Percentiles rank a stretch among this genome's conserved stretches.
Conservation (phyloP, 257 asterid species). For the Scutellaria galericulata region DNA sequence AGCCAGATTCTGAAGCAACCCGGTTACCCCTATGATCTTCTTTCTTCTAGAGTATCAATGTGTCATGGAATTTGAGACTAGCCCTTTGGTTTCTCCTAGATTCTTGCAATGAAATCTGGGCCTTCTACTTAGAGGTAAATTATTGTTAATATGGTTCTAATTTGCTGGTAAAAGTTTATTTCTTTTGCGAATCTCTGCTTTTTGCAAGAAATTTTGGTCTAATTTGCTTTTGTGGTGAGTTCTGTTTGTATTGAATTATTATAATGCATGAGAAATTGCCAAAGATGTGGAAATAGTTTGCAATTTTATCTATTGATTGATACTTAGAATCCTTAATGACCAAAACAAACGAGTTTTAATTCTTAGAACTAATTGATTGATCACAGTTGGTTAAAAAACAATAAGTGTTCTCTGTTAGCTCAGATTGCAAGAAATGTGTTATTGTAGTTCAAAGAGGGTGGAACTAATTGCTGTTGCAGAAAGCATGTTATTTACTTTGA, state of each 20-base stretch:
- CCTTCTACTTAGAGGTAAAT: slow-evolving; percentile 31
- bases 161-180: slow-evolving; percentile 4
- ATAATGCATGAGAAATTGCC: slow-evolving; percentile 15
- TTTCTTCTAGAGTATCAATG: slow-evolving; percentile 16
- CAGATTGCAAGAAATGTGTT: not conserved
- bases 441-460: not conserved
- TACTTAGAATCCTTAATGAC: not conserved
- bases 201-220: slow-evolving; percentile 4
- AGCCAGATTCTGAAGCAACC: slow-evolving; percentile 42
- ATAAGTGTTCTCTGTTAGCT: no score
- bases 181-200: slow-evolving; percentile 13
- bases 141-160: not conserved
- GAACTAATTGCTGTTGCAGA: not conserved
- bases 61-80: slow-evolving; percentile 24
- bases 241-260: slow-evolving; percentile 4
- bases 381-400: not conserved
- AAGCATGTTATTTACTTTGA: not conserved
- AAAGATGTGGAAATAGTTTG: not conserved
- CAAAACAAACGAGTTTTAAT: not conserved
- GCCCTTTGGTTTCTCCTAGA: slow-evolving; percentile 30
- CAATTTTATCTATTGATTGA: slow-evolving; percentile 12
- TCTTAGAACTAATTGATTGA: not conserved
- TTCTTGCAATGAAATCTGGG: slow-evolving; percentile 44
- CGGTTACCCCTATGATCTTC: slow-evolving; percentile 4
- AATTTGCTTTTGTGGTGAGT: slow-evolving; percentile 5